phyloP scores from a whole-genome alignment of 2,329 filamentous ascomycete species.

The Graphilbum fragrans region DNA sequence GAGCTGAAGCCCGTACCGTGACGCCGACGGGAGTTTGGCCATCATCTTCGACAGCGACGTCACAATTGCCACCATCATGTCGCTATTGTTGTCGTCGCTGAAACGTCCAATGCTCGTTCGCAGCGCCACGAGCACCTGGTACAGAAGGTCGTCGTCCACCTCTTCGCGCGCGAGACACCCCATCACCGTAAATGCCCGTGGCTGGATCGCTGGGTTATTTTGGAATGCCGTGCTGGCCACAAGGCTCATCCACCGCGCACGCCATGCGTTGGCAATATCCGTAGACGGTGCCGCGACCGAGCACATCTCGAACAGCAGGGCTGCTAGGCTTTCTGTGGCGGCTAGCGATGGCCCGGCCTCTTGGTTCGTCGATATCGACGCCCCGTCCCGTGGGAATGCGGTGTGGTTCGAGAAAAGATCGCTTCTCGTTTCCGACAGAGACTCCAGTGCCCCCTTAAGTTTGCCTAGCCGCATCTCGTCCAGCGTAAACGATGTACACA shows the following conservation, averaged over 20 bases:
- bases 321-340: conserved; percentile 49
- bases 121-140: conserved; percentile 57
- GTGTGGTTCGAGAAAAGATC: conserved; percentile 43
- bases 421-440: conserved; percentile 45
- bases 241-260: conserved; percentile 61
- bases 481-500: conserved; percentile 52
- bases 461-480: conserved; percentile 47
- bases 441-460: conserved; percentile 42
- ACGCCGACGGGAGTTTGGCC: conserved; percentile 52
- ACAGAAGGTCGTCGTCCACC: conserved; percentile 59
- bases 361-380: conserved; percentile 40
- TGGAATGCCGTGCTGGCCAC: conserved; percentile 63
- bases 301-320: conserved; percentile 51
- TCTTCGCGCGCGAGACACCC: conserved; percentile 59
- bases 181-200: conserved; percentile 59
- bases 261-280: conserved; percentile 56
- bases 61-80: conserved; percentile 58
- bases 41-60: conserved; percentile 61
- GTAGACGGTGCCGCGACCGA: conserved; percentile 50
- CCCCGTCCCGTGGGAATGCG: conserved; percentile 34
- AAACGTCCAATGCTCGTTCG: conserved; percentile 54
- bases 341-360: conserved; percentile 38
- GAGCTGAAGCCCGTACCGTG: conserved; percentile 55
- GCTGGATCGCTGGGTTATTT: conserved; percentile 60
- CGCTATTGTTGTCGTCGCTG: conserved; percentile 38